Base-by-base conservation (phyloP, 148 eudicot species). In the Beta vulgaris region DNA sequence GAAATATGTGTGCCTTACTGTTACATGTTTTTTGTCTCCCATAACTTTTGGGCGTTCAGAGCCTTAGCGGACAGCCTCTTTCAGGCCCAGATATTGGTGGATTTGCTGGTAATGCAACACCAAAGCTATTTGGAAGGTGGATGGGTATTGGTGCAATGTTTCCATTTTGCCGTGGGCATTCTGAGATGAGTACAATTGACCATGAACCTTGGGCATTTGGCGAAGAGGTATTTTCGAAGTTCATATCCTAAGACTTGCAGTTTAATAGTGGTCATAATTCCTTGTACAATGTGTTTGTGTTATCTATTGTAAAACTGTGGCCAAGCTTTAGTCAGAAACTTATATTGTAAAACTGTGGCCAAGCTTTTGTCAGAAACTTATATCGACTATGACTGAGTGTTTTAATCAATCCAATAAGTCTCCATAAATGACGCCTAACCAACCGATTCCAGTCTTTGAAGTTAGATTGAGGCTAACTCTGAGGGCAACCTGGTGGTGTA, bases 171-270 rank as follows among this genome's bases (percentile, higher is more conserved):
- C 99, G 99, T 61, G 99, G 94, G 54, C 99, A 95, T 84, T 88
- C 99, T 44, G 97, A 89, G 82, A 85, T 4, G 46, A 82, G 76
- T 81, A 95, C 98, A 49, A 35, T 32, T 80, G 93, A 91, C 79
- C 99, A 95, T 61, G 99, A 95, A 78, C 99, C 99, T 70, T 95
- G 99, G 99, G 86, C 97, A 64, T 95, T 95, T 53, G 99, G 99
- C 10, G 88, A 82, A 82, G 97, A 92, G 97, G 99, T 92, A 79
- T 61, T 79, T 79, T 18, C 36, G 13, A 42, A 36, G n/a, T 28
- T 68, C 42, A 25, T 31, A 42, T 15, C 34, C 58, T 23, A 35
- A 28, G 40, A 26, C 2, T 78, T 42, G 44, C 64, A 19, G 39
- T 39, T 28, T 14, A 5, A 68, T 15, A 53, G 4, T 42, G 32